Evolutionary conservation across 2,329 filamentous ascomycete genomes (phyloP).

Genomic region (Hypoxylon sp.): DNA sequence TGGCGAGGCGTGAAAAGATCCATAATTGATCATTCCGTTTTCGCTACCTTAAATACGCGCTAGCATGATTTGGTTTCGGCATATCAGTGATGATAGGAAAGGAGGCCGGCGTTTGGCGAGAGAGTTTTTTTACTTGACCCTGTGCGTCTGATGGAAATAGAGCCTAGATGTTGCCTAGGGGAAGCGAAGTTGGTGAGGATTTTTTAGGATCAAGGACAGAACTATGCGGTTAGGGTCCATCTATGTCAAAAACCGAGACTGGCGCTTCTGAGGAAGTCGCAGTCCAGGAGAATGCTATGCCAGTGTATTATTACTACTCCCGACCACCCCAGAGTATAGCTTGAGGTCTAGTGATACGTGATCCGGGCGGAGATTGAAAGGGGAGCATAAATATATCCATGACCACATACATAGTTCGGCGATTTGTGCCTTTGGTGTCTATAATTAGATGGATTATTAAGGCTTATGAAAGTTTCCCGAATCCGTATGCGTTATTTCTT

Average conservation of each 20-base stretch:
- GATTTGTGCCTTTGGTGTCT: not conserved
- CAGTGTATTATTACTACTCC: slow-evolving; percentile 42
- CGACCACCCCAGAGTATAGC: slow-evolving; percentile 21
- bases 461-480: not conserved
- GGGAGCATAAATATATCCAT: slow-evolving; percentile 29
- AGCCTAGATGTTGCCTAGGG: slow-evolving; percentile 38
- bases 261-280: slow-evolving; percentile 26
- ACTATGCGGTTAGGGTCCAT: slow-evolving; percentile 18
- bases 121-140: slow-evolving; percentile 44
- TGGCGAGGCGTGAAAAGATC: slow-evolving; percentile 42
- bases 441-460: not conserved
- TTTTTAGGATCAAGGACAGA: slow-evolving; percentile 24
- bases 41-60: slow-evolving; percentile 37
- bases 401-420: not conserved
- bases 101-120: slow-evolving; percentile 52
- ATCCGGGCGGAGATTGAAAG: slow-evolving; percentile 26
- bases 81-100: slow-evolving; percentile 49
- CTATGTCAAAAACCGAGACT: slow-evolving; percentile 14
- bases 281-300: slow-evolving; percentile 40
- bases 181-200: slow-evolving; percentile 31
- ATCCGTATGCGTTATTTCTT: not conserved
- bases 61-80: slow-evolving; percentile 44
- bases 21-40: slow-evolving; percentile 23
- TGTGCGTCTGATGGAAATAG: slow-evolving; percentile 46
- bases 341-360: slow-evolving; percentile 23